Conservation (phyloP, 495 filamentous ascomycete species). For the Penicillium argentinense region DNA sequence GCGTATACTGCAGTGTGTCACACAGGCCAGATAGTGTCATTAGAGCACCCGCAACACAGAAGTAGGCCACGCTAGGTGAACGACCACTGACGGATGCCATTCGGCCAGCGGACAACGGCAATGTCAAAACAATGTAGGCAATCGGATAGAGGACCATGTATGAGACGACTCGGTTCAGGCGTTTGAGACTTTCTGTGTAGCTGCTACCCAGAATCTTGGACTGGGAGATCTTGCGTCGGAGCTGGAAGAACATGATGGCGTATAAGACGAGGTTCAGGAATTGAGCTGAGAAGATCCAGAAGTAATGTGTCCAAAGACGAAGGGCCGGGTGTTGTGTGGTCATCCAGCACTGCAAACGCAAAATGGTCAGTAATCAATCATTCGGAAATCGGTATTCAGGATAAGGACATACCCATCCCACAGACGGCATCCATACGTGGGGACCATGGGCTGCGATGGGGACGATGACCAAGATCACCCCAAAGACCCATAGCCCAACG, state of each 20-base stretch:
- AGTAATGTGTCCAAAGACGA: constrained; percentile 67
- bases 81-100: constrained; percentile 57
- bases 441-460: constrained; percentile 49
- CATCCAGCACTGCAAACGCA: constrained; percentile 59
- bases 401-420: constrained; percentile 54
- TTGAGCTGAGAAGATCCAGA: constrained; percentile 68
- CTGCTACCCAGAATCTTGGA: constrained; percentile 24
- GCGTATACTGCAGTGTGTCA: constrained; percentile 63
- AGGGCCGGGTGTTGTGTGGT: constrained; percentile 52
- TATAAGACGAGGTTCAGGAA: constrained; percentile 61
- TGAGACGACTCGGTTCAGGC: constrained; percentile 42
- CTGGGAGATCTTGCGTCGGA: constrained; percentile 41
- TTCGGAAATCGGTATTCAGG: not conserved
- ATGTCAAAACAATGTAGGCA: constrained; percentile 63
- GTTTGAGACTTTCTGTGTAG: constrained; percentile 20
- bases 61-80: constrained; percentile 53
- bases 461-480: constrained; percentile 53
- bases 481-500: constrained; percentile 52
- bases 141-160: constrained; percentile 68
- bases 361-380: constrained; percentile 2
- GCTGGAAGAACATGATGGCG: constrained; percentile 55
- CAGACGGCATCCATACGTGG: constrained; percentile 56
- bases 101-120: constrained; percentile 62
- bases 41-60: constrained; percentile 61
- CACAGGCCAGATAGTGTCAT: constrained; percentile 68